Base-by-base conservation (phyloP, 192 early-diverging fungal species). In the Phlyctochytrium bullatum region DNA sequence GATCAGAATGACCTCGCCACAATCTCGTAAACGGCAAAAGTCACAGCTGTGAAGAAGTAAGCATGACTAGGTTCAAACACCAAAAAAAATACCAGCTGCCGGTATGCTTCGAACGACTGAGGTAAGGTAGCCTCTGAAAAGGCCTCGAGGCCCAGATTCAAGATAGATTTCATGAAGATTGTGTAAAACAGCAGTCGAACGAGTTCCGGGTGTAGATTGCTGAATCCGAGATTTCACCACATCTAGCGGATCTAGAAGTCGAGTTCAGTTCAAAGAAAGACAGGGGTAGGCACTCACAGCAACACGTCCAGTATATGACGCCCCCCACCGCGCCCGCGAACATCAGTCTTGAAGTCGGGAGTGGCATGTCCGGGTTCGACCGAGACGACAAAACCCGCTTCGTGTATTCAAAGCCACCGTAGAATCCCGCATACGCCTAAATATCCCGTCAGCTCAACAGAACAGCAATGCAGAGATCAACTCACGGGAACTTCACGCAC, bases 371-470 rank as follows among this genome's bases (percentile, higher is more conserved):
- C 23, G 60, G 4, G 16, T 52, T 17, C 34, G 52, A 10, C 10
- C 34, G 12, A 3, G 62, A 29, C 80, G 34, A 23, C 40, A 17
- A 50, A 12, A 76, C 59, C n/a, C 93, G 83, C 76, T 93, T 93
- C 47, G 85, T 72, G 36, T 76, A 80, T 69, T 95, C 93, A 71
- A 93, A 95, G 25, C 90, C 93, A 6, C 83, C 70, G 67, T 95
- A 95, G 71, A 92, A 95, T 51, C 89, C 93, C 36, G 90, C 89
- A 64, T 94, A 91, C 0, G 86, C 92, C 16, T 68, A 27, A 2
- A 20, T 47, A 47, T 47, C 10, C 20, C 20, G 40, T 47, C 40
- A 47, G 20, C n/a, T n/a, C n/a, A 47, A 47, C 40, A 47, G 40
- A 47, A 47, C 40, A 47, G 40, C 40, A 47, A 47, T 20, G 20